Percentiles rank a stretch among this genome's conserved stretches.
phyloP scores from a whole-genome alignment of 2,329 filamentous ascomycete genomes.

The Alternaria ethzedia region DNA sequence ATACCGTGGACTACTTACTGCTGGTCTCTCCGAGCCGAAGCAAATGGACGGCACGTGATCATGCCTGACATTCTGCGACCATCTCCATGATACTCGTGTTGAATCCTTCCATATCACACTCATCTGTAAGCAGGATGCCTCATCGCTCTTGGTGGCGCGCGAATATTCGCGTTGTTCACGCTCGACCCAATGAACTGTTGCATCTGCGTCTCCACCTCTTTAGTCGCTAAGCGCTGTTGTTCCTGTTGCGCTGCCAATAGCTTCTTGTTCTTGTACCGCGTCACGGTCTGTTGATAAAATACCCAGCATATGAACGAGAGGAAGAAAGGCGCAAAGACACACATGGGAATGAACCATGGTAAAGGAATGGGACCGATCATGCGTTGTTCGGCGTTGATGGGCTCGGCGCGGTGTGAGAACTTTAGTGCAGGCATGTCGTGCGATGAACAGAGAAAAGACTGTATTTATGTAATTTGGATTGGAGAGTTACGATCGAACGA shows the following conservation, averaged over 20 bases:
- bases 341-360: slow-evolving; percentile 12
- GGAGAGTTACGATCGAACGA: not conserved
- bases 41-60: not conserved
- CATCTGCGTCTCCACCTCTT: slow-evolving; percentile 9
- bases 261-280: slow-evolving; percentile 1
- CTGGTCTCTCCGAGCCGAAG: not conserved
- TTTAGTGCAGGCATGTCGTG: not conserved
- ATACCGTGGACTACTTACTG: not conserved
- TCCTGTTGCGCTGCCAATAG: not conserved
- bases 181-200: slow-evolving; percentile 1
- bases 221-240: not conserved
- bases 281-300: not conserved
- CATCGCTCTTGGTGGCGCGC: not conserved
- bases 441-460: not conserved
- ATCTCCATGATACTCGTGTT: not conserved
- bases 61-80: not conserved
- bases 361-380: slow-evolving; percentile 10
- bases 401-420: not conserved
- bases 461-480: not conserved
- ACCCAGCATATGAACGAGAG: slow-evolving; percentile 8
- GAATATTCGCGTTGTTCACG: not conserved
- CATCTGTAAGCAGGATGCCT: not conserved
- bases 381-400: not conserved
- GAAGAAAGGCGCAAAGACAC: slow-evolving; percentile 12
- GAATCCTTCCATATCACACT: not conserved